These are phyloP conservation scores for Microthyrium microscopicum DNA, from an alignment of 2,329 filamentous ascomycete species.

Conservation along the genomic window DNA sequence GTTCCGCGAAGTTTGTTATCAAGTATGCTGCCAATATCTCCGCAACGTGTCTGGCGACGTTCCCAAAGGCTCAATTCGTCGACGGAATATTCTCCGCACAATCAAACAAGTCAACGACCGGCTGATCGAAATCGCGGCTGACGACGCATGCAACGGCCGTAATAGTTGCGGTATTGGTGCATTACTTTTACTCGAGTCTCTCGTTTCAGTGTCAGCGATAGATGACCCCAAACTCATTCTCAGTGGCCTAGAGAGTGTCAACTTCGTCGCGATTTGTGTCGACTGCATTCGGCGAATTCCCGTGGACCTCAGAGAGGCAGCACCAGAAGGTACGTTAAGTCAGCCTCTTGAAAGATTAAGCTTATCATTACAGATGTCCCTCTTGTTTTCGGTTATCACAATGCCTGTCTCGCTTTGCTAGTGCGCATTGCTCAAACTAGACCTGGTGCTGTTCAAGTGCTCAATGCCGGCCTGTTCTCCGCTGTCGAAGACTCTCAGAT, in stretches of 20 bases:
- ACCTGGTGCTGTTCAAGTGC: conserved; percentile 67
- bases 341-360: conserved; percentile 1
- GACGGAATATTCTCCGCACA: conserved; percentile 43
- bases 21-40: conserved; percentile 77
- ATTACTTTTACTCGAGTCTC: conserved; percentile 61
- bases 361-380: conserved; percentile 29
- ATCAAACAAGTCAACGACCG: conserved; percentile 67
- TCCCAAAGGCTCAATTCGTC: conserved; percentile 18
- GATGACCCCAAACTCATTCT: conserved; percentile 61
- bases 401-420: conserved; percentile 67
- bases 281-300: conserved; percentile 71
- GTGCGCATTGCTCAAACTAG: conserved; percentile 71
- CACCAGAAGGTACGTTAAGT: conserved; percentile 14
- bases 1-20: conserved; percentile 74
- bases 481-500: conserved; percentile 67
- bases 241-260: conserved; percentile 65
- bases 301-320: conserved; percentile 36
- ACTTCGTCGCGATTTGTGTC: conserved; percentile 80
- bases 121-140: conserved; percentile 72
- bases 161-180: conserved; percentile 70
- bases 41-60: conserved; percentile 29
- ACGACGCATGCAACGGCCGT: conserved; percentile 80
- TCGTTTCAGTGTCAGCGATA: conserved; percentile 56
- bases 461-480: conserved; percentile 77
- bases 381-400: conserved; percentile 41